A percentile compares a stretch with the other conserved stretches of the same genome.
Conservation (phyloP, 1,139 yeast species). For the Hemisphaericaspora xylanilytica region DNA sequence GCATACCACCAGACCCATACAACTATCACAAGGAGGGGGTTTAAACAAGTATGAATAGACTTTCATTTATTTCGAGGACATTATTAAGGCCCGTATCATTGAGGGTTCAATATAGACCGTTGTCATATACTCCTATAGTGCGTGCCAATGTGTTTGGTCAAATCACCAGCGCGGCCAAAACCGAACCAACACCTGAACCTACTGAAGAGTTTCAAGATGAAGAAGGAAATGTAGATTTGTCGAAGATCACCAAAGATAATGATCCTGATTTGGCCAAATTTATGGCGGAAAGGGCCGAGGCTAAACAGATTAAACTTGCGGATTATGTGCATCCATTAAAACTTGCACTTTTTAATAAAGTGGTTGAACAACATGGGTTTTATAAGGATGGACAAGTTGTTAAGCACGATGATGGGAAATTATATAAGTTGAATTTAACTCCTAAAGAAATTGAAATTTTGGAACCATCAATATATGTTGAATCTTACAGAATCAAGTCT, state of each 20-base stretch:
- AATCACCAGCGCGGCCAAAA: slow-evolving; percentile 8
- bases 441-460: slow-evolving; percentile 68
- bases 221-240: slow-evolving; percentile 7
- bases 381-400: slow-evolving; percentile 64
- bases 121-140: slow-evolving; percentile 4
- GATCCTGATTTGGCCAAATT: slow-evolving; percentile 37
- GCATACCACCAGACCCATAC: background rate
- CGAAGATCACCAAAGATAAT: slow-evolving; percentile 24
- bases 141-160: slow-evolving; percentile 10
- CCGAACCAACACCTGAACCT: slow-evolving; percentile 3
- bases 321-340: slow-evolving; percentile 70
- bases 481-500: slow-evolving; percentile 77
- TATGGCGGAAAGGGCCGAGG: slow-evolving; percentile 29
- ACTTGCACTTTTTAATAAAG: slow-evolving; percentile 57
- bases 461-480: slow-evolving; percentile 80
- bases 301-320: slow-evolving; percentile 28
- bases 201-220: slow-evolving; percentile 2
- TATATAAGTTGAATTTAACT: slow-evolving; percentile 57
- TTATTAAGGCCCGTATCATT: slow-evolving; percentile 4
- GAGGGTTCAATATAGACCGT: slow-evolving; percentile 1
- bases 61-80: slow-evolving; percentile 9
- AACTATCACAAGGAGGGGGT: too few species aligned
- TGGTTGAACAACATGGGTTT: slow-evolving; percentile 67
- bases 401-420: slow-evolving; percentile 40
- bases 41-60: slow-evolving; percentile 9